These are phyloP conservation scores for Botrytis tulipae DNA, from an alignment of 2,329 filamentous ascomycete genomes.

Conservation along the genomic window DNA sequence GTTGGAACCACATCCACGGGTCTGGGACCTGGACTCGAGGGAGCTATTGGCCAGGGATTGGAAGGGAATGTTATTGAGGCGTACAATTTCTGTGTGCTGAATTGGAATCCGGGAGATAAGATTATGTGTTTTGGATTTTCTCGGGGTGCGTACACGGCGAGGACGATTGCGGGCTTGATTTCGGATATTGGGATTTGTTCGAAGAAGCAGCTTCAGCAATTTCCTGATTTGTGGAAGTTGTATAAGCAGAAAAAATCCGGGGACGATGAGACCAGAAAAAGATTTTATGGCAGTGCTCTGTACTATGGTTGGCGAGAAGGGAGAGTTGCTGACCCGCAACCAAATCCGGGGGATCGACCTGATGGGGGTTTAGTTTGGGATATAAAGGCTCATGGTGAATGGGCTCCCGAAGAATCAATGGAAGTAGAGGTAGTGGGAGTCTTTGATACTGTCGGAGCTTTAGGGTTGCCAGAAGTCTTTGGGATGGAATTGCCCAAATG, in stretches of 20 bases:
- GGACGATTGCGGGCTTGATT: conserved; percentile 37
- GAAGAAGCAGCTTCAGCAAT: background rate
- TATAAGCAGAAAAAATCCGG: background rate
- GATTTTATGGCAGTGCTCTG: background rate
- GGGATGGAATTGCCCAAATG: background rate
- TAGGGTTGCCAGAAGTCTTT: conserved; percentile 10
- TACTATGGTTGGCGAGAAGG: background rate
- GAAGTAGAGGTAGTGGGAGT: conserved; percentile 25
- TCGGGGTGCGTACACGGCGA: conserved; percentile 42
- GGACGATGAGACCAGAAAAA: background rate
- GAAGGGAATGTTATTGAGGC: conserved; percentile 21
- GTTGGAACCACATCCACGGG: conserved; percentile 14
- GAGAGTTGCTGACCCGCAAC: conserved; percentile 2
- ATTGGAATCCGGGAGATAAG: conserved; percentile 8
- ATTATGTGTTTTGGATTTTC: conserved; percentile 39
- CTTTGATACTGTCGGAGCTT: conserved; percentile 25
- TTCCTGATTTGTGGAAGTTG: conserved; percentile 2
- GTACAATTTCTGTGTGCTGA: conserved; percentile 44
- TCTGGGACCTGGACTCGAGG: background rate
- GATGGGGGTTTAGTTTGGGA: background rate
- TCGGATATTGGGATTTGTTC: conserved; percentile 1
- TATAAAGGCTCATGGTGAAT: background rate
- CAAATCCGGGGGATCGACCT: background rate
- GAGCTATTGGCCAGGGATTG: conserved; percentile 18
- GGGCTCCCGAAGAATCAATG: conserved; percentile 2